Base-by-base conservation (phyloP, 2,329 filamentous ascomycete species). In the Hymenoscyphus fraxineus region DNA sequence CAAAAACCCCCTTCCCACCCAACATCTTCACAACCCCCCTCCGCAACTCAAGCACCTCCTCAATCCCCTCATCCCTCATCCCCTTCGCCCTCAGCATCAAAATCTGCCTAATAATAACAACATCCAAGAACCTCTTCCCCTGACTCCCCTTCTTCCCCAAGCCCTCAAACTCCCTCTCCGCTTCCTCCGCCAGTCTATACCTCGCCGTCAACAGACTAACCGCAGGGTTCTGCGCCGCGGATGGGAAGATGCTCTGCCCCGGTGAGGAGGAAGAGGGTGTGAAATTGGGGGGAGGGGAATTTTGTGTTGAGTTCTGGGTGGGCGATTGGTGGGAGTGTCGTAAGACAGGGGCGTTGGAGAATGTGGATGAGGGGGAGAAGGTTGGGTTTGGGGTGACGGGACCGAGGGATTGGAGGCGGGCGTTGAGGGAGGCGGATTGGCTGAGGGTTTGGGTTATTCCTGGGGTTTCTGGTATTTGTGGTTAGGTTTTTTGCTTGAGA, bases 121-220 rank as follows among this genome's bases (percentile, higher is more conserved):
- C 79, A 77, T 83, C 82, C 62, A 84, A 61, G 65, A 81, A 82
- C 41, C 77, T 75, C 56, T 80, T 74, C 1, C 81, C 81, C 12
- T 63, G n/a, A 13, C 56, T 64, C 2, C 68, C 68, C 47, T 63
- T 69, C 63, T 81, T 80, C 13, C 74, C 76, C 10, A 71, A 58
- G 9, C 62, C 61, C 41, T 77, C 74, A 71, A 88, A 88, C 35
- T 88, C 85, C 41, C 83, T 79, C 61, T 84, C 81, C 0, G 80
- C 84, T 65, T 87, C 75, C 64, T 88, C 86, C 6, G 89, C 76
- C 66, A 90, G 83, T 0, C 85, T 82, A 73, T 88, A 88, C 59
- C 84, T 77, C 10, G 73, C 73, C 1, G 70, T 71, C 7, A 75
- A 32, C 6, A 75, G 62, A 2, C 62, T 60, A 0, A 75, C 60